phyloP scores from a whole-genome alignment of 2,329 filamentous ascomycete genomes.

The Aspergillus proliferans region DNA sequence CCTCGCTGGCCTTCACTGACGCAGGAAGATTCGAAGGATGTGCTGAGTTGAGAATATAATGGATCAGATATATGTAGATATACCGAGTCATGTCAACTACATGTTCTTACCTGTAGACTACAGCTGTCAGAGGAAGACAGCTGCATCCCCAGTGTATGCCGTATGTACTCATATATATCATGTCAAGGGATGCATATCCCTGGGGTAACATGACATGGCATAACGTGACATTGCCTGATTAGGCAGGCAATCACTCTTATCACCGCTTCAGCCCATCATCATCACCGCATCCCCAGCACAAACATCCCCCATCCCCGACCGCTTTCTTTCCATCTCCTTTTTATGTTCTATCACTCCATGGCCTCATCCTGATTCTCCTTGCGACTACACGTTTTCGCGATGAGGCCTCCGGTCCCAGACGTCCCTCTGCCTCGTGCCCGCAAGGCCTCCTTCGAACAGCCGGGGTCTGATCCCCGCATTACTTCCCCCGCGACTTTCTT shows the following conservation, averaged over 20 bases:
- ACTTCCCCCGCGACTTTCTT: conserved; percentile 54
- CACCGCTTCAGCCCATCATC: conserved; percentile 1
- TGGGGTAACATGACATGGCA: conserved; percentile 7
- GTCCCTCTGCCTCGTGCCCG: conserved; percentile 25
- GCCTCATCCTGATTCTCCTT: neutral
- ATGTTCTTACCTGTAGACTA: too few relatives aligned
- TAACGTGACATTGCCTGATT: conserved; percentile 3
- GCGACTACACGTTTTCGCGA: conserved; percentile 16
- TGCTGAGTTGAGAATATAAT: too few relatives aligned
- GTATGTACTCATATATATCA: too few relatives aligned
- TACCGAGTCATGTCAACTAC: too few relatives aligned
- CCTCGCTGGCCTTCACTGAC: too few relatives aligned
- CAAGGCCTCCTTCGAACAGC: conserved; percentile 30
- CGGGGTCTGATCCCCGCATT: conserved; percentile 32
- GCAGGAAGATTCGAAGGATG: too few relatives aligned
- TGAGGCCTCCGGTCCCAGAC: conserved; percentile 35
- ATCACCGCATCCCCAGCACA: neutral
- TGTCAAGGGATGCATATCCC: neutral
- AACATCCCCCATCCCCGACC: neutral
- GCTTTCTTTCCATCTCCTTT: neutral
- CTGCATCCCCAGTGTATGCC: too few relatives aligned
- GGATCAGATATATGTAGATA: too few relatives aligned
- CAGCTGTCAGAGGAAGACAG: too few relatives aligned
- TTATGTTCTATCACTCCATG: neutral
- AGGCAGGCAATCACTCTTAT: neutral